Base-by-base conservation (phyloP, 306 rosid species). In the Quercus alba region DNA sequence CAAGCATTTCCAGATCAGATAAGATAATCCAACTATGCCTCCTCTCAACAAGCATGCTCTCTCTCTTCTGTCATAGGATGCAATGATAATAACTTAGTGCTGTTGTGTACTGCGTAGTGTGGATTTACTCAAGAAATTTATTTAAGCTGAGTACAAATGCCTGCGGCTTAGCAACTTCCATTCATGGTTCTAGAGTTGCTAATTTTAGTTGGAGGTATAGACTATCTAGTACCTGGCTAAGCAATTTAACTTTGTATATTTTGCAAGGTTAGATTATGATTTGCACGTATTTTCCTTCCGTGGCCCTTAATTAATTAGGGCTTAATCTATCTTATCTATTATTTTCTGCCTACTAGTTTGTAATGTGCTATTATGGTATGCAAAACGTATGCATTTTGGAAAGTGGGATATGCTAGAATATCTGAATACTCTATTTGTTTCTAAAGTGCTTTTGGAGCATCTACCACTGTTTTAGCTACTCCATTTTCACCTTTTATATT, bases 11-110 rank as follows among this genome's bases (percentile, higher is more conserved):
- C 88, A 87, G 52, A 89, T 87, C 78, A 83, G 80, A 81, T 90
- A 74, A 87, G 85, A 70, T 51, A 21, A 78, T 8, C 59, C 46
- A 38, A 38, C 46, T 7, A 38, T 38, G 10, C 33, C 38, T 70
- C 54, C 6, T 61, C 12, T 79, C 19, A 56, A 77, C 35, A 56
- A 80, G 20, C 75, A 70, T 79, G 92, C 97, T 92, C 89, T 74
- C 97, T 90, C 92, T 90, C 94, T 88, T 92, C 92, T 90, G 94
- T 90, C 94, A 89, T 73, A 46, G 58, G 73, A 63, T 85, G 72
- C 28, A 56, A 68, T 79, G 19, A 28, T 5, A 68, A n/a, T 28
- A 38, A 6, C 30, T 28, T 23, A 19, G 12, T n/a, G 10, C 4
- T 13, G n/a, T 3, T 52, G 35, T 46, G 28, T 70, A 35, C 51